Conservation (phyloP, 176 grass and related monocot genomes). For the Metroxylon sagu region DNA sequence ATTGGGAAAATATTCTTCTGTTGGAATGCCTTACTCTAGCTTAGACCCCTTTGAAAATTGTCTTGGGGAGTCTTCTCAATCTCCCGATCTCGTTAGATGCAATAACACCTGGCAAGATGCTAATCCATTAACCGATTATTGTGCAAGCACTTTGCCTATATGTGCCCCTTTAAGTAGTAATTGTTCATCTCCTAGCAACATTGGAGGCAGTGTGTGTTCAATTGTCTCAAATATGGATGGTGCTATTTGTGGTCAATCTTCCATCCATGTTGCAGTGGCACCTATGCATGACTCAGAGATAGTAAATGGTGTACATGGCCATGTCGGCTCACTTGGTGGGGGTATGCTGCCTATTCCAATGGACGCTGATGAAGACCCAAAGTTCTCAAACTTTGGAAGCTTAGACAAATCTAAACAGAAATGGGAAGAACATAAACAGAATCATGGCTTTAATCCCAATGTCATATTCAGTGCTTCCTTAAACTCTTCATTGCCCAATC, state of each 20-base stretch:
- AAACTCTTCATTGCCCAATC: conserved; percentile 24
- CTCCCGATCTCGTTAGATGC: conserved; percentile 23
- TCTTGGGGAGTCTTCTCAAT: conserved; percentile 28
- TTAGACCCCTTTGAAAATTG: conserved; percentile 30
- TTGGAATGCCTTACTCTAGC: not conserved
- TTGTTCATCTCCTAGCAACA: not conserved
- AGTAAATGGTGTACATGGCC: conserved; percentile 3
- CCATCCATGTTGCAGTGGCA: not conserved
- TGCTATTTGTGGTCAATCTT: not conserved
- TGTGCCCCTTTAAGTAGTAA: conserved; percentile 2
- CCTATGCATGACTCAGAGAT: not conserved
- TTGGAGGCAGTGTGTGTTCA: conserved; percentile 7
- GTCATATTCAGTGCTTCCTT: conserved; percentile 14
- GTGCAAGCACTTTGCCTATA: not conserved
- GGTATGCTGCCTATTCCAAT: not conserved
- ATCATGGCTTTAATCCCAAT: not conserved
- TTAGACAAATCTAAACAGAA: conserved; percentile 1
- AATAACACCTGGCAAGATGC: conserved; percentile 21
- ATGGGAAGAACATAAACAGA: not conserved
- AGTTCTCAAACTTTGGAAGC: conserved; percentile 7
- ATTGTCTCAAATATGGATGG: not conserved
- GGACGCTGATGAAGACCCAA: not conserved
- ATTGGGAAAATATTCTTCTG: not conserved
- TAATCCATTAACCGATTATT: conserved; percentile 24
- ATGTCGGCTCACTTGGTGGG: not conserved